Evolutionary conservation across 2,329 filamentous ascomycete genomes (phyloP).

Genomic region (Pleomassaria siparia): DNA sequence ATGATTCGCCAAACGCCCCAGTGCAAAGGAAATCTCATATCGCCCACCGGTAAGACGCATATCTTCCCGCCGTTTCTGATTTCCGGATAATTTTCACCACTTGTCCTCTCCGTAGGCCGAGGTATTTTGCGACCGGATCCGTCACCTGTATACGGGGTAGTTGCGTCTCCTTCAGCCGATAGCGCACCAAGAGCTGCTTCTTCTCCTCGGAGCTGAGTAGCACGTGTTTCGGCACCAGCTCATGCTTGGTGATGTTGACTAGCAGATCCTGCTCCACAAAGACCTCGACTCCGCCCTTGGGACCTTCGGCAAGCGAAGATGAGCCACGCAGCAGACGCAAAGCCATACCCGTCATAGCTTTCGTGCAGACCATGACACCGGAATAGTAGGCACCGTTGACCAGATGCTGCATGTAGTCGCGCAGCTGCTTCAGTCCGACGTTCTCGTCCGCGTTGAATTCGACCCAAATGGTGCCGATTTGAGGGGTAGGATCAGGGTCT

Average conservation of each 20-base stretch:
- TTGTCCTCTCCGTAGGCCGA: conserved; percentile 85
- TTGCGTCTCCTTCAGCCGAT: conserved; percentile 96
- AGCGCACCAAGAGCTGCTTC: conserved; percentile 78
- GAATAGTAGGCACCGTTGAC: conserved; percentile 79
- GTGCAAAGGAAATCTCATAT: conserved; percentile 35
- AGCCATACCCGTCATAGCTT: conserved; percentile 80
- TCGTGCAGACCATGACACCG: conserved; percentile 85
- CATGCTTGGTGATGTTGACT: conserved; percentile 97
- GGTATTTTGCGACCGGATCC: conserved; percentile 89
- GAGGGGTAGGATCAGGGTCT: conserved; percentile 69
- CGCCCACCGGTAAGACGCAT: conserved; percentile 86
- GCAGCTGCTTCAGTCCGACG: conserved; percentile 90
- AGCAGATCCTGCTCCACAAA: conserved; percentile 95
- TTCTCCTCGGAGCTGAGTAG: conserved; percentile 91
- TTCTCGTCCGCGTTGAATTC: conserved; percentile 82
- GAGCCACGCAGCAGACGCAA: conserved; percentile 37
- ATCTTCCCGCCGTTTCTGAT: conserved; percentile 92
- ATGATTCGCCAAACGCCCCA: conserved; percentile 12
- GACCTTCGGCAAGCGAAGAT: conserved; percentile 38
- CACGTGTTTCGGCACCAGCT: conserved; percentile 92
- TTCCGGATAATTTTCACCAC: conserved; percentile 98
- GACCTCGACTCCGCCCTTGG: conserved; percentile 88
- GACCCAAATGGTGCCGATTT: conserved; percentile 87
- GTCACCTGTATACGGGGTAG: conserved; percentile 87
- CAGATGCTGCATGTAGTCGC: conserved; percentile 82